phyloP scores from a whole-genome alignment of 768 basidiomycete species.

The Boletus insuetus region DNA sequence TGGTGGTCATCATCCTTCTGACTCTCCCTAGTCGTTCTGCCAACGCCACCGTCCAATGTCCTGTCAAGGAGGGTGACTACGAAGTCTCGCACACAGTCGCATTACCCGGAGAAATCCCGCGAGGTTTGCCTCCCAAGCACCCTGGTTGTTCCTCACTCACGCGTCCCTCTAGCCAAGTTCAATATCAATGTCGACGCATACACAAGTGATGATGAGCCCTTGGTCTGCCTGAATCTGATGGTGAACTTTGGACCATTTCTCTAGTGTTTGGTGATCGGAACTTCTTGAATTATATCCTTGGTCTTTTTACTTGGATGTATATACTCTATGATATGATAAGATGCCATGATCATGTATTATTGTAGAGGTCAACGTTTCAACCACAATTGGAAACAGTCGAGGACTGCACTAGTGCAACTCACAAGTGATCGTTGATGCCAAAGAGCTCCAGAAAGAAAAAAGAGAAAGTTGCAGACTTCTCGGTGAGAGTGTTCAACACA shows the following conservation, averaged over 20 bases:
- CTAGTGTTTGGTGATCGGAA: slow-evolving; percentile 24
- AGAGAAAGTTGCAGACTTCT: slow-evolving; percentile 85
- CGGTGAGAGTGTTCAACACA: slow-evolving; percentile 40
- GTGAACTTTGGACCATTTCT: slow-evolving; percentile 68
- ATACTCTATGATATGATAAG: slow-evolving; percentile 1
- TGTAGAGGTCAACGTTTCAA: too few relatives aligned
- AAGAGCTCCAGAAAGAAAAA: slow-evolving; percentile 86
- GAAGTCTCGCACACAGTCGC: slow-evolving; percentile 78
- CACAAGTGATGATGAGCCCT: slow-evolving; percentile 66
- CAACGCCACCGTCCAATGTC: slow-evolving; percentile 79
- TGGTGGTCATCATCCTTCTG: not conserved
- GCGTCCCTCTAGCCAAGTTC: slow-evolving; percentile 70
- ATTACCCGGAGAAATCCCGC: slow-evolving; percentile 90
- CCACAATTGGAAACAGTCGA: slow-evolving; percentile 10
- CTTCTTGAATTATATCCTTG: not conserved
- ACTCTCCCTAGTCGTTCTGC: slow-evolving; percentile 56
- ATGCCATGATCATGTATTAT: not conserved
- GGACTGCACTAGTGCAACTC: not conserved
- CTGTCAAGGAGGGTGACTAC: slow-evolving; percentile 71
- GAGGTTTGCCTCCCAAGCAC: slow-evolving; percentile 41
- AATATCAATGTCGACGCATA: slow-evolving; percentile 63
- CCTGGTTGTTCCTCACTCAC: not conserved
- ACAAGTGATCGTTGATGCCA: slow-evolving; percentile 51
- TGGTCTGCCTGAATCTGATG: slow-evolving; percentile 78
- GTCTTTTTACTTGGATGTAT: slow-evolving; percentile 6